phyloP scores from a whole-genome alignment of 2,329 filamentous ascomycete species.

The Nothophaeocryptopus gaeumannii region DNA sequence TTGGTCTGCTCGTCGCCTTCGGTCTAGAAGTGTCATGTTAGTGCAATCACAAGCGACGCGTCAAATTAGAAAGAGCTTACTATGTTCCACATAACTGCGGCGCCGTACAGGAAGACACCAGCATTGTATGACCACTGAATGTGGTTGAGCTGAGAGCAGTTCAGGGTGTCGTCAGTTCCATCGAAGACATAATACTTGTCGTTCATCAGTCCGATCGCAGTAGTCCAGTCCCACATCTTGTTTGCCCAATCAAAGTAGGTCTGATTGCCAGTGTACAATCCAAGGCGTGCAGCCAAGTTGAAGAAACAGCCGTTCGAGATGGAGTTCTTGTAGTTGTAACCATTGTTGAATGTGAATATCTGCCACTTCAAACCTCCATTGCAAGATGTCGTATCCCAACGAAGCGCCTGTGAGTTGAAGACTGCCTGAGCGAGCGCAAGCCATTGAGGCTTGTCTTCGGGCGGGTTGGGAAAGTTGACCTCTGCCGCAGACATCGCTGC shows the following conservation, averaged over 20 bases:
- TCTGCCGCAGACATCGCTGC: conserved; percentile 58
- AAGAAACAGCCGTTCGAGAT: conserved; percentile 55
- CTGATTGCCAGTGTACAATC: conserved; percentile 40
- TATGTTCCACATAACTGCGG: conserved; percentile 47
- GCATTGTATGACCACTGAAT: conserved; percentile 50
- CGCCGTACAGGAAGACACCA: conserved; percentile 45
- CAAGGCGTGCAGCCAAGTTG: conserved; percentile 47
- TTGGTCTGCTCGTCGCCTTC: conserved; percentile 19
- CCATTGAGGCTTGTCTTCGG: conserved; percentile 42
- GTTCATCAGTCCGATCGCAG: conserved; percentile 55
- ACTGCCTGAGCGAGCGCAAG: conserved; percentile 45
- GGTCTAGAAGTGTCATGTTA: conserved; percentile 20
- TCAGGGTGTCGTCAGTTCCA: conserved; percentile 43
- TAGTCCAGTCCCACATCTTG: conserved; percentile 36
- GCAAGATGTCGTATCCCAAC: conserved; percentile 40
- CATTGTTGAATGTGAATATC: conserved; percentile 49
- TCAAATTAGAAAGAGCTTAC: conserved; percentile 32
- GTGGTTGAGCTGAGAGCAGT: conserved; percentile 45
- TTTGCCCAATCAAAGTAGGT: conserved; percentile 64
- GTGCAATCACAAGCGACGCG: neutral
- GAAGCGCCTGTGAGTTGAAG: conserved; percentile 40
- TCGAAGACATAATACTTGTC: conserved; percentile 45
- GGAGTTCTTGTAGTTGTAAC: conserved; percentile 49
- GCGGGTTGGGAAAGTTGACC: conserved; percentile 47
- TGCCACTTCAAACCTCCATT: conserved; percentile 36